Conservation (phyloP, 441 rosid species). For the Mallotus japonicus region DNA sequence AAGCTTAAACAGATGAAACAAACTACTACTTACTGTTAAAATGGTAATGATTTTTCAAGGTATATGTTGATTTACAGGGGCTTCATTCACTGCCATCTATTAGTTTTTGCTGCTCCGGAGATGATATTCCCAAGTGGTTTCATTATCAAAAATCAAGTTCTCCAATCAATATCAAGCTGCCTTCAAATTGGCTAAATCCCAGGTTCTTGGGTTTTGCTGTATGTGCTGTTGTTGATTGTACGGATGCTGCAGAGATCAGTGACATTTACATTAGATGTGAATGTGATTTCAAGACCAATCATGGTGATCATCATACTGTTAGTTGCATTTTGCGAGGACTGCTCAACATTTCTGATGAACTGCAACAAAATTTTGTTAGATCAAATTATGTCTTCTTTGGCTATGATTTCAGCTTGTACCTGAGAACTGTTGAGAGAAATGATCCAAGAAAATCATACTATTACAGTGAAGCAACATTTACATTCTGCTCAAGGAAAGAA, state of each 20-base stretch:
- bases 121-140: slow-evolving; percentile 11
- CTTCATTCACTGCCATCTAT: not conserved
- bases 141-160: not conserved
- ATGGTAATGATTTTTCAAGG: too few relatives aligned
- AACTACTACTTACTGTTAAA: too few relatives aligned
- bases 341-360: too few relatives aligned
- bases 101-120: not conserved
- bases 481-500: too few relatives aligned
- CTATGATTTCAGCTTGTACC: too few relatives aligned
- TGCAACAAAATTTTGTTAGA: too few relatives aligned
- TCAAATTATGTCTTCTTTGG: too few relatives aligned
- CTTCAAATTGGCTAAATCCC: not conserved
- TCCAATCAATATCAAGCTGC: not conserved
- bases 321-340: not conserved
- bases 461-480: too few relatives aligned
- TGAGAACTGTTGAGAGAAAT: too few relatives aligned
- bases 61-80: not conserved
- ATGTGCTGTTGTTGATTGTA: not conserved
- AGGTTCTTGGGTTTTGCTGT: not conserved
- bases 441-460: too few relatives aligned
- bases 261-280: not conserved
- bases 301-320: not conserved
- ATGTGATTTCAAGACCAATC: not conserved
- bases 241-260: not conserved
- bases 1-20: too few relatives aligned